A percentile compares a stretch with the other conserved stretches of the same genome.
Conservation (phyloP, 2,329 filamentous ascomycete species). For the Ceratocystis cacaofunesta region DNA sequence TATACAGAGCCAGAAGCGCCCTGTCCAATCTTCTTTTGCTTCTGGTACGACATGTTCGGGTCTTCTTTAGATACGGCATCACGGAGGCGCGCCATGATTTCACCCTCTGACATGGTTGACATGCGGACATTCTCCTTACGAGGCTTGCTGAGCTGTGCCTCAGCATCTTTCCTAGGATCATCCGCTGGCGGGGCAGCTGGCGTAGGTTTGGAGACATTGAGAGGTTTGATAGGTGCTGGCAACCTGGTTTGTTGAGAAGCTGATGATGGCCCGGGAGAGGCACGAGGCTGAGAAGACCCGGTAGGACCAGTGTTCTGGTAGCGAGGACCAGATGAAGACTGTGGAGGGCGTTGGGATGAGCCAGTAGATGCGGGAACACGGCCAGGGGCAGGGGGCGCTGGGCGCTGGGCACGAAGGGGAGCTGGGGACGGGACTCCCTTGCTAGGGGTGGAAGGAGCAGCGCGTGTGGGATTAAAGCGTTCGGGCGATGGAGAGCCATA, state of each 20-base stretch:
- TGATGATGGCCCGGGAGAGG: not conserved
- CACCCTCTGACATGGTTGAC: conserved; percentile 93
- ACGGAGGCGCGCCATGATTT: conserved; percentile 91
- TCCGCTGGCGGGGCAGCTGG: conserved; percentile 39
- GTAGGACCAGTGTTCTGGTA: conserved; percentile 30
- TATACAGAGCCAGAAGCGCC: conserved; percentile 97
- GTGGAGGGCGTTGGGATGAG: conserved; percentile 12
- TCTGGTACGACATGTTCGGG: conserved; percentile 88
- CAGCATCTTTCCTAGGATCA: conserved; percentile 64
- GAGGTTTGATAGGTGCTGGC: conserved; percentile 56
- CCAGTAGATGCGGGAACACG: not conserved
- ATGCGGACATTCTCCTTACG: conserved; percentile 89
- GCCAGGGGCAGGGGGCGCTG: conserved; percentile 56
- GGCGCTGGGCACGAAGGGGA: conserved; percentile 55
- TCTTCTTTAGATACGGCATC: conserved; percentile 93
- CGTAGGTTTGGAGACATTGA: conserved; percentile 58
- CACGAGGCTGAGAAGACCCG: conserved; percentile 29
- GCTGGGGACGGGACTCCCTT: conserved; percentile 42
- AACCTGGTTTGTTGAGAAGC: conserved; percentile 35
- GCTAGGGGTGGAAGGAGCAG: conserved; percentile 53
- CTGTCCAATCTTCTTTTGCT: conserved; percentile 99
- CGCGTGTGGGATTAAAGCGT: conserved; percentile 73
- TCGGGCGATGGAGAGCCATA: conserved; percentile 33
- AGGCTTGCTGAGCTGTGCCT: conserved; percentile 75
- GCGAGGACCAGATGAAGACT: conserved; percentile 37